These are phyloP conservation scores for Boletus calvinii DNA, from an alignment of 1,284 basidiomycete genomes.

Conservation along the genomic window DNA sequence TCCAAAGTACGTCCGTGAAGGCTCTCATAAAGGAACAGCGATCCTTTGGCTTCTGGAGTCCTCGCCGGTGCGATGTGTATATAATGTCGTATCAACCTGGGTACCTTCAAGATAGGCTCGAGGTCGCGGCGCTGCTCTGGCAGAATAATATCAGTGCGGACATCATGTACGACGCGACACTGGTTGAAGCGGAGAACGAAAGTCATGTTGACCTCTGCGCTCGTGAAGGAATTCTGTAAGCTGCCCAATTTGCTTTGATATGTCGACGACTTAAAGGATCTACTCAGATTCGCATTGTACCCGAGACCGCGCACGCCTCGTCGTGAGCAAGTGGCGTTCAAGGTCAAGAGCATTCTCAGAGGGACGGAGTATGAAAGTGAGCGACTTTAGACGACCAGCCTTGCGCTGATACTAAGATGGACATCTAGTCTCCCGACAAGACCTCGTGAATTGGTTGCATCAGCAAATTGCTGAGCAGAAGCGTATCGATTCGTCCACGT, in stretches of 20 bases:
- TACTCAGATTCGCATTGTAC: constrained; percentile 65
- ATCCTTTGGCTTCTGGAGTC: constrained; percentile 86
- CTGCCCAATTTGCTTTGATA: constrained; percentile 3
- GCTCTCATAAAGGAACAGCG: constrained; percentile 73
- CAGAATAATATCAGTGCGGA: constrained; percentile 81
- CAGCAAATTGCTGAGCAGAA: constrained; percentile 77
- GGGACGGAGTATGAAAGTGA: constrained; percentile 72
- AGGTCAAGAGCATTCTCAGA: constrained; percentile 75
- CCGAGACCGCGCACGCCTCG: constrained; percentile 58
- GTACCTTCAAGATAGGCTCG: constrained; percentile 72
- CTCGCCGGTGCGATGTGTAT: constrained; percentile 82
- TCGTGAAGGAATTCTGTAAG: constrained; percentile 78
- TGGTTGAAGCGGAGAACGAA: constrained; percentile 61
- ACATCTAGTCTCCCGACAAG: constrained; percentile 58
- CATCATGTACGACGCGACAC: constrained; percentile 78
- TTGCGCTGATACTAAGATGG: not conserved
- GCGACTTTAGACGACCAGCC: constrained; percentile 14
- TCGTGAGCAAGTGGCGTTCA: constrained; percentile 67
- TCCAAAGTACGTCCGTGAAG: constrained; percentile 69
- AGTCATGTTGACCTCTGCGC: constrained; percentile 63
- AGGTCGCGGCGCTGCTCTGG: constrained; percentile 79
- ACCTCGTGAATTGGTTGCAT: constrained; percentile 70
- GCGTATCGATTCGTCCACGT: constrained; percentile 62
- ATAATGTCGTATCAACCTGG: constrained; percentile 79
- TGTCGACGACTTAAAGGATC: constrained; percentile 1